Base-by-base conservation (phyloP, 441 rosid species). In the California macrophylla region DNA sequence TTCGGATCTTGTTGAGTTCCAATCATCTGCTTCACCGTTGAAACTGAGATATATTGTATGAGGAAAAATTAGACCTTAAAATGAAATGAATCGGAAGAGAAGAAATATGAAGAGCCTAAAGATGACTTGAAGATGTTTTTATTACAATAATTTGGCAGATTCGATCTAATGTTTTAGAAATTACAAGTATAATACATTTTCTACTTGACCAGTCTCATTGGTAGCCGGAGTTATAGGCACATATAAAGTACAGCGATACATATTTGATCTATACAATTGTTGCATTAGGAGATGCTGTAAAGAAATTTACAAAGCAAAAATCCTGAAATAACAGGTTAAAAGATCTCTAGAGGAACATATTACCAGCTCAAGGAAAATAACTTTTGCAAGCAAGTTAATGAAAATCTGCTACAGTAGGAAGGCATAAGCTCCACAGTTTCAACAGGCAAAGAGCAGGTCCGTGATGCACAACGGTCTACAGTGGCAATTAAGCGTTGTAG, bases 361-460 rank as follows among this genome's bases (percentile, higher is more conserved):
- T 83, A 94, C 99, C 99, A 83, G 88, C 93, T 85, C 81, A 92
- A 81, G 74, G 88, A 82, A 87, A 94, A 92, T 77, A 95, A 73
- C 72, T 85, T 89, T 74, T 89, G 86, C 73, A 95, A 80, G 87
- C 99, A 95, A 71, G 87, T 82, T 82, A 88, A 72, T 69, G 99
- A 95, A 80, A 95, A 95, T 78, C 90, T 82, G 83, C 99, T 84
- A 81, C 98, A 95, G 67, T 95, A 91, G 45, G 76, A 54, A 77
- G 99, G 99, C 97, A 92, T 88, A 75, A 95, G 95, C 81, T 89
- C 93, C 71, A 92, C 97, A 18, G 97, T 95, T 80, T 90, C 97
- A 76, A 92, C 40, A 52, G 99, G 99, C 77, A 95, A 80, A 68
- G 96, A 87, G 88, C 94, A 88, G 47, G 98, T 95, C 34, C 99